Base-by-base conservation (phyloP, 1,284 basidiomycete species). In the Irpex sp. region DNA sequence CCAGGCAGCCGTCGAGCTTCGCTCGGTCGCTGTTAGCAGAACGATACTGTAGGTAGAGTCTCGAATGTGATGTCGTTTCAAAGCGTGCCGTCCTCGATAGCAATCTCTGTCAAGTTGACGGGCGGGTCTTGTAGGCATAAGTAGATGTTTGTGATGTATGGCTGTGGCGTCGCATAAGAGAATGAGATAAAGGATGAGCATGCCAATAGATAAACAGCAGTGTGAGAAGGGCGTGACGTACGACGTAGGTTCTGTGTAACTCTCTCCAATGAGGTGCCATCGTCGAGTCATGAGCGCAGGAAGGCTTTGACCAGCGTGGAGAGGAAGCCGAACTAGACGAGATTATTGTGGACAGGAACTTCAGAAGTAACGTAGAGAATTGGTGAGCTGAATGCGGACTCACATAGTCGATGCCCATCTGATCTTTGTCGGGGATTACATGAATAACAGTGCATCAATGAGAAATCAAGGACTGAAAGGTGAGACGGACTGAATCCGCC, bases 331-430 rank as follows among this genome's bases (percentile, higher is more conserved):
- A 71, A 61, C 70, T 70, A 35, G 5, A 57, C 7, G 5, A 17
- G 9, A 17, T 57, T 49, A n/a, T 8, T 26, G 49, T 21, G n/a
- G 47, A 33, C 11, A 11, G 31, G 15, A 26, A 3, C 11, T 51
- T 51, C 13, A 9, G 26, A 55, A 49, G 35, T 4, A 46, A 46
- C 17, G 33, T 36, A 15, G n/a, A 11, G 5, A 26, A 33, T 19
- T 19, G 50, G 8, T 26, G 26, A 26, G 26, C 26, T 26, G 26
- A 26, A 26, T 26, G 26, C 26, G 21, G 15, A 54, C 85, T 67
- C 63, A 90, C 89, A 66, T 90, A 90, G 70, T 90, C 89, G 59
- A 75, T 67, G 2, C 81, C 88, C 76, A 90, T 81, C 71, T 89
- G 84, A 65, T 89, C 82, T 70, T 90, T 86, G 63, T 85, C 81